Base-by-base conservation (phyloP, 179 eudicot species). In the Camellia oleifera region DNA sequence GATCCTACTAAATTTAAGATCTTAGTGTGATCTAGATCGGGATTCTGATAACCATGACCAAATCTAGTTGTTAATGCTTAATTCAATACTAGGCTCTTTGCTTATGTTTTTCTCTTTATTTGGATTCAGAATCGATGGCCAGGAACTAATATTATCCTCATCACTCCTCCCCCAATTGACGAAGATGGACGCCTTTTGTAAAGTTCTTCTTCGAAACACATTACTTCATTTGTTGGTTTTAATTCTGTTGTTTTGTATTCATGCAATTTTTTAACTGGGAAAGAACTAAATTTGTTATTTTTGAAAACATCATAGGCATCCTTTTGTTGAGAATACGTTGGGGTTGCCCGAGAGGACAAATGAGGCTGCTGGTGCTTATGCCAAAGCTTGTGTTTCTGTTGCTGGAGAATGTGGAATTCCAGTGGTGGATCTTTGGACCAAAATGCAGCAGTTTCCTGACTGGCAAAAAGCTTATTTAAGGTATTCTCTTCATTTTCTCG, bases 141-240 rank as follows among this genome's bases (percentile, higher is more conserved):
- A 20, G 57, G 69, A 4, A 75, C 91, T 76, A 74, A 54, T 50
- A 70, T 93, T 58, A 70, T 93, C 82, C 87, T 91, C 73, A 85
- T 91, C 74, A 89, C 97, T 71, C 96, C 97, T 53, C 98, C 97
- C 56, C 98, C 98, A 72, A 89, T 94, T 56, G 96, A 94, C 76
- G 98, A 94, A 90, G 88, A 76, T 73, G 88, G 81, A 20, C 97
- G 97, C 53, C 81, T 91, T 64, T 53, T 77, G 98, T 93, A 85
- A 83, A 81, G 40, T 78, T 65, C 75, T 63, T 26, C 17, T 42
- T 12, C 17, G 0, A 18, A n/a, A 57, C 13, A 2, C 15, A 3
- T 46, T 17, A 70, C 17, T 44, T 0, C 15, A n/a, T 7, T 70
- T 48, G 58, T 70, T 48, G 74, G 26, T 69, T 46, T 69, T 10